These are phyloP conservation scores for Zymoseptoria crescenta DNA, from an alignment of 2,329 filamentous ascomycete genomes.

Conservation along the genomic window DNA sequence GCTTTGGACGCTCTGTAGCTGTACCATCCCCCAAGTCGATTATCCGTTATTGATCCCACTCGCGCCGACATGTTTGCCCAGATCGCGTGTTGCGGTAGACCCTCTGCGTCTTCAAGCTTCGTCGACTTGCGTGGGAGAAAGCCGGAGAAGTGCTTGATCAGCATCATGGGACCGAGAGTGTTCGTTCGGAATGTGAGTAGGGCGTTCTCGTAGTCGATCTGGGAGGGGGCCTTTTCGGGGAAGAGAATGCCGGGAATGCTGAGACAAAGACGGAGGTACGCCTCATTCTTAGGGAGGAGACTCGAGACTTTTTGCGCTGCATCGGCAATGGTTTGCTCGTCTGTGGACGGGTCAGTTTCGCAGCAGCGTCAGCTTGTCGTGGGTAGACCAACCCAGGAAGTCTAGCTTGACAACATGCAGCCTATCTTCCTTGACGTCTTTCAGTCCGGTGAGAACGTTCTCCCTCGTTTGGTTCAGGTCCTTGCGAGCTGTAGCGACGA, in stretches of 20 bases:
- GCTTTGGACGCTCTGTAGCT: conserved; percentile 71
- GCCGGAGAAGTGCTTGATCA: conserved; percentile 65
- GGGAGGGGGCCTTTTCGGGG: conserved; percentile 62
- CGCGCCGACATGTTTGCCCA: conserved; percentile 72
- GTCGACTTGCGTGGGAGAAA: conserved; percentile 58
- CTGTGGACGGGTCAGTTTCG: conserved; percentile 28
- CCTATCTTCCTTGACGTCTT: conserved; percentile 39
- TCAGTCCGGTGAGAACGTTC: conserved; percentile 44
- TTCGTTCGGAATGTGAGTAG: conserved; percentile 68
- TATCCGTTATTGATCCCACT: conserved; percentile 67
- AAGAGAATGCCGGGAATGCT: conserved; percentile 63
- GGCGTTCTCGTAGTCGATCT: conserved; percentile 55
- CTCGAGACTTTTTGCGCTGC: conserved; percentile 42
- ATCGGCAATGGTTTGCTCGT: conserved; percentile 54
- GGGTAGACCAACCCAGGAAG: conserved; percentile 43
- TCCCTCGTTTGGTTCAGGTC: conserved; percentile 44
- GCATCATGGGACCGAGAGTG: conserved; percentile 62
- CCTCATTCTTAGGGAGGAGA: conserved; percentile 29
- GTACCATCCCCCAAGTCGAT: conserved; percentile 71
- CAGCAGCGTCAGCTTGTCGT: too few species aligned
- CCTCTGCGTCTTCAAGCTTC: conserved; percentile 24
- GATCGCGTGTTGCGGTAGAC: conserved; percentile 47
- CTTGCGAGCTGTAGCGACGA: conserved; percentile 54
- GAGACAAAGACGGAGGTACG: conserved; percentile 62
- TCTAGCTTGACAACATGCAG: conserved; percentile 49